Conservation (phyloP, 2,329 filamentous ascomycete species). For the Apiospora arundinis region DNA sequence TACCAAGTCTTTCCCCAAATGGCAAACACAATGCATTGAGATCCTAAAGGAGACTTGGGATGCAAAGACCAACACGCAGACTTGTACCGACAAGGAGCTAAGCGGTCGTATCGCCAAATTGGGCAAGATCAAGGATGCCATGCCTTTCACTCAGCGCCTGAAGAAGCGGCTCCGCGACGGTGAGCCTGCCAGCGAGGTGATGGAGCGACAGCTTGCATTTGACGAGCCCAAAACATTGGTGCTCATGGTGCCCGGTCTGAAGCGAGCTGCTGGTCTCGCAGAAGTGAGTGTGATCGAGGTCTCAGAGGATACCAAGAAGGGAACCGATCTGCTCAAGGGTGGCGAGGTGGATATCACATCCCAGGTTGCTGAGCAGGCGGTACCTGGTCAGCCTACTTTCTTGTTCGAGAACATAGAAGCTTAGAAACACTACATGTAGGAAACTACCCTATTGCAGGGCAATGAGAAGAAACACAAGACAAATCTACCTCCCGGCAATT, state of each 20-base stretch:
- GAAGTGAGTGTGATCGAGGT: slow-evolving; percentile 76
- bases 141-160: slow-evolving; percentile 90
- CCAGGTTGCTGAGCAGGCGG: slow-evolving; percentile 18
- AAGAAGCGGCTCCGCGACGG: slow-evolving; percentile 83
- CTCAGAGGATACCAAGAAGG: slow-evolving; percentile 72
- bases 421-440: not conserved
- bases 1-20: slow-evolving; percentile 80
- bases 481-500: not conserved
- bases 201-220: slow-evolving; percentile 85
- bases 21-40: slow-evolving; percentile 92
- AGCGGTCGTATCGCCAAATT: slow-evolving; percentile 81
- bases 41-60: slow-evolving; percentile 77
- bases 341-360: slow-evolving; percentile 1
- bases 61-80: slow-evolving; percentile 60
- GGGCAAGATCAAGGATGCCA: slow-evolving; percentile 93
- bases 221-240: slow-evolving; percentile 78
- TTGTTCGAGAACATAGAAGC: slow-evolving; percentile 21
- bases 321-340: slow-evolving; percentile 34
- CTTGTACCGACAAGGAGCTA: slow-evolving; percentile 77
- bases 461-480: slow-evolving; percentile 8
- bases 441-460: not conserved
- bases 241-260: slow-evolving; percentile 81
- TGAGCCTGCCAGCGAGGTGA: slow-evolving; percentile 70
- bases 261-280: slow-evolving; percentile 73
- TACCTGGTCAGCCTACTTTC: slow-evolving; percentile 22